These are phyloP conservation scores for Termitomyces sp. DNA, from an alignment of 768 basidiomycete genomes.

Conservation along the genomic window DNA sequence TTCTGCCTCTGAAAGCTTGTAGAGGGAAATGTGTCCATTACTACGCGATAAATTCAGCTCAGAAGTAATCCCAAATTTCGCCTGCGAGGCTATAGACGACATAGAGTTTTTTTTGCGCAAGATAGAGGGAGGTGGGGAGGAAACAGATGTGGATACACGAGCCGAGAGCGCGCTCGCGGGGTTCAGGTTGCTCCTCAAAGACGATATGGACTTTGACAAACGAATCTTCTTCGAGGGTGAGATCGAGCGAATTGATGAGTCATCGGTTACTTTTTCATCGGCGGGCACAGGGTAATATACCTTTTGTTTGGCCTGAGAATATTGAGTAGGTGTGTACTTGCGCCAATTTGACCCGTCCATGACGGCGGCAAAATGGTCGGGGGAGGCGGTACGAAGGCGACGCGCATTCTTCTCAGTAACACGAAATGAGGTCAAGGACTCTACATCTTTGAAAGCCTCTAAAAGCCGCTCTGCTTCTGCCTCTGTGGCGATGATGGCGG, in stretches of 20 bases:
- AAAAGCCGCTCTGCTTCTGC: constrained; percentile 56
- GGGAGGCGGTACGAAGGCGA: constrained; percentile 23
- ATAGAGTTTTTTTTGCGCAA: constrained; percentile 38
- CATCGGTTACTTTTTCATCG: constrained; percentile 25
- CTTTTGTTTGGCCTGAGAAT: constrained; percentile 12
- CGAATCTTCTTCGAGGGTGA: constrained; percentile 35
- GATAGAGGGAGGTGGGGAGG: constrained; percentile 17
- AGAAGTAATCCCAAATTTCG: constrained; percentile 30
- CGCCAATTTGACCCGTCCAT: constrained; percentile 30
- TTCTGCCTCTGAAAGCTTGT: constrained; percentile 15
- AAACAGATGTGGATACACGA: constrained; percentile 17
- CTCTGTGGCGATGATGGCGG: constrained; percentile 57
- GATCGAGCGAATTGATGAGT: constrained; percentile 35
- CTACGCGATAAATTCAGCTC: constrained; percentile 32
- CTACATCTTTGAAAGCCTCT: constrained; percentile 64
- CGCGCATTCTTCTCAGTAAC: constrained; percentile 34
- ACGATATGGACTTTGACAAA: constrained; percentile 35
- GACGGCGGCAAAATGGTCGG: constrained; percentile 22
- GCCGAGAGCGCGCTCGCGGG: constrained; percentile 24
- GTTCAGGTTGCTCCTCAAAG: constrained; percentile 18
- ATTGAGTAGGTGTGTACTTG: constrained; percentile 17
- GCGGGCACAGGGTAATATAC: constrained; percentile 5
- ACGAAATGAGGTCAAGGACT: constrained; percentile 50
- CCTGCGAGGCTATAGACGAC: constrained; percentile 52
- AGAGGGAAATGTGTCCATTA: constrained; percentile 35